Evolutionary conservation across 1,284 basidiomycete genomes (phyloP).

Genomic region (Mycena sp.): DNA sequence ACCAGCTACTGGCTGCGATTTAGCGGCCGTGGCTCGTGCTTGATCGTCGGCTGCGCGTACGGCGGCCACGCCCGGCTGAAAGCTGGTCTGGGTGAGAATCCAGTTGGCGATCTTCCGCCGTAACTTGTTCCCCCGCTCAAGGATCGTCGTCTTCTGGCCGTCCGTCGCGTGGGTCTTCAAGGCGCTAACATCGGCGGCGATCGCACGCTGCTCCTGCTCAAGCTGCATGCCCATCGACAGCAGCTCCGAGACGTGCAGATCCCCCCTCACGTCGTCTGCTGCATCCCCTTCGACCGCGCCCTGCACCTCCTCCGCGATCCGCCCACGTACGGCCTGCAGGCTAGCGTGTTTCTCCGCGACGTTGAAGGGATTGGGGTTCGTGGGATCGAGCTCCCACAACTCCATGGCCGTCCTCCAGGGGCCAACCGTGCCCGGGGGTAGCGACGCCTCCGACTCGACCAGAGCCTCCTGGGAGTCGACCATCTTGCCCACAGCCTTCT

Average conservation of each 20-base stretch:
- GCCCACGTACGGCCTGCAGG: background rate
- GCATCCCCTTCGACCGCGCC: background rate
- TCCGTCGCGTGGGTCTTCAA: background rate
- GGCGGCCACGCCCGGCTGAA: too few relatives aligned
- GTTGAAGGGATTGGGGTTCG: background rate
- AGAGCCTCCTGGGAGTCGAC: too few relatives aligned
- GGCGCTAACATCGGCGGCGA: background rate
- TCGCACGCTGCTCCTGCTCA: background rate
- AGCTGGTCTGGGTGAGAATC: background rate
- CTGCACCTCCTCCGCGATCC: background rate
- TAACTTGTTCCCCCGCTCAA: background rate
- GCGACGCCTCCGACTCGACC: background rate
- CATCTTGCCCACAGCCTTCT: too few relatives aligned
- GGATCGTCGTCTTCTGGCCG: background rate
- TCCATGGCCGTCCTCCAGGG: background rate
- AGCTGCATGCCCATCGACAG: background rate
- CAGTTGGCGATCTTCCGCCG: constrained; percentile 1
- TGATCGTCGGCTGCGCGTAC: background rate
- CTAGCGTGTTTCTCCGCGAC: background rate
- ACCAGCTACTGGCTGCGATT: background rate
- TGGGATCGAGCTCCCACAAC: background rate
- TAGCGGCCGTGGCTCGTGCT: background rate
- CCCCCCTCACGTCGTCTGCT: background rate
- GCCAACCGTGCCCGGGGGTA: background rate
- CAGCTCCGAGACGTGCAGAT: background rate